Evolutionary conservation across 805 yeast species (phyloP), one percentile per base, ranked within the genome.

Genomic region (Suhomyces tanzawaensis): DNA sequence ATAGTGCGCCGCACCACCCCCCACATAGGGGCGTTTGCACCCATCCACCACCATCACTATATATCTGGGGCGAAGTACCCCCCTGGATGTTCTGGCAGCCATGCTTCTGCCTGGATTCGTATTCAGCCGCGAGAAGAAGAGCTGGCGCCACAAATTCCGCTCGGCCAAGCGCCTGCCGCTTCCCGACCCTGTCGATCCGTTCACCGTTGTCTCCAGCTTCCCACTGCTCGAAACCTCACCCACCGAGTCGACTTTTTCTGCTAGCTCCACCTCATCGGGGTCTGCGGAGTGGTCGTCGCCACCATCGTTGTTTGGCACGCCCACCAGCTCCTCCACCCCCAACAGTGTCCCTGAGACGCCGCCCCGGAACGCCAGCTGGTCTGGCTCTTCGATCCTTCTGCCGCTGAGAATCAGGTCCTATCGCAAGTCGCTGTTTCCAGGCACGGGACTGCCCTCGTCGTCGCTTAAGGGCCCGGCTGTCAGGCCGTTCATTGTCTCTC

Each of bases 401-500:
- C 23, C 23, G 7, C 8, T 9, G 23, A 21, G 23, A 21, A 21
- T 21, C 7, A 25, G 28, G 12, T 7, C 13, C 28, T n/a, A 9
- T n/a, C 28, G 14, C 14, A 9, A 7, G 28, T 13, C 28, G 12
- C 28, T 25, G 14, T 12, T 13, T 25, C 11, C 24, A 7, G 24
- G 24, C 24, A 7, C 11, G n/a, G 24, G 11, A 7, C 9, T 7
- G 24, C 28, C 28, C 14, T 8, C 14, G 6, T 12, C 14, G 7
- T 25, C 28, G 14, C 28, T 6, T 8, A 32, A 32, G 14, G 36
- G 36, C 15, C 36, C 36, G 1, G 17, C 23, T 9, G 22, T 33
- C 7, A 11, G 28, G 13, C 29, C 36, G 3, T 33, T 33, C 17
- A 33, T 33, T 12, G 19, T 17, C 19, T 14, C 29, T 3, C 36